These are phyloP conservation scores for Podospora didyma DNA, from an alignment of 495 filamentous ascomycete species.

Conservation along the genomic window DNA sequence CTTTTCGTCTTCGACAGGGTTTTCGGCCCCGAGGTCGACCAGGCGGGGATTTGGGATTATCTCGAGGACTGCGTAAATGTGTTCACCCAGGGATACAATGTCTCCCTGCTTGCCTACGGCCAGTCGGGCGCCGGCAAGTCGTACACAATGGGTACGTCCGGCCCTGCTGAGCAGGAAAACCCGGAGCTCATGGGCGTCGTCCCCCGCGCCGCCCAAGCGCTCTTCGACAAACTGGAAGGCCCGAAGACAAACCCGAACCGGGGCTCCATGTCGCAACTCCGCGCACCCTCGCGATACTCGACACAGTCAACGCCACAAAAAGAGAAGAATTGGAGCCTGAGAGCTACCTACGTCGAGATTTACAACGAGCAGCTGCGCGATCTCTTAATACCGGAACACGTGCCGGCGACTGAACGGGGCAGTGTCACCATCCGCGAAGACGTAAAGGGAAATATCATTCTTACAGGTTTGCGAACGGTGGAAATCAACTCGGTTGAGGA, in stretches of 20 bases:
- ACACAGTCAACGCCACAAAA: conserved; percentile 35
- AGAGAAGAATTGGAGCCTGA: conserved; percentile 89
- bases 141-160: conserved; percentile 97
- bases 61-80: conserved; percentile 83
- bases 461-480: conserved; percentile 85
- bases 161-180: conserved; percentile 76
- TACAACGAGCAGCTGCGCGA: conserved; percentile 97
- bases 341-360: conserved; percentile 97
- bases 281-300: conserved; percentile 80
- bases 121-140: conserved; percentile 99
- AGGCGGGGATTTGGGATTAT: conserved; percentile 95
- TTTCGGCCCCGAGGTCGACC: conserved; percentile 76
- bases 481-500: conserved; percentile 91
- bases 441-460: conserved; percentile 87
- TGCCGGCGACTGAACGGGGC: conserved; percentile 62
- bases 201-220: conserved; percentile 77
- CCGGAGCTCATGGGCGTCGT: conserved; percentile 81
- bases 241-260: conserved; percentile 47
- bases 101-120: conserved; percentile 94
- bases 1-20: conserved; percentile 95
- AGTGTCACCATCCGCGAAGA: conserved; percentile 87
- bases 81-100: conserved; percentile 97
- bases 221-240: conserved; percentile 87
- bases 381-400: conserved; percentile 75
- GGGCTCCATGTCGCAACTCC: conserved; percentile 70